Evolutionary conservation across 2,329 filamentous ascomycete genomes (phyloP), one percentile per base, ranked within the genome.

Genomic region (Aspergillus luchuensis): DNA sequence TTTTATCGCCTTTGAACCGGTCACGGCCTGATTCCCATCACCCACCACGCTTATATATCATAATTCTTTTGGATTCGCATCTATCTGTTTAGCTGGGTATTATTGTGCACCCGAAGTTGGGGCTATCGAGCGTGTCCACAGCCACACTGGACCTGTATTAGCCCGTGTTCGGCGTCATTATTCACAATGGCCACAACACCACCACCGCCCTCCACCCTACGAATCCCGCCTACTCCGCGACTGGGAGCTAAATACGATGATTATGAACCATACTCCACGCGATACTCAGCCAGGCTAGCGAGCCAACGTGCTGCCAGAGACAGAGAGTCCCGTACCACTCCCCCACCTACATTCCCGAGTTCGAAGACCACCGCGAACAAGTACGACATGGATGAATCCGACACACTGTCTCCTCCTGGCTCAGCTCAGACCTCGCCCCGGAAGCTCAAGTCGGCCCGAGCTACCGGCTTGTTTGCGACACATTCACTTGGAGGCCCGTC

Each of bases 171-270:
- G 19, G 33, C 45, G 10, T 36, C 23, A 28, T 55, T 36, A 17
- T 33, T 17, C 59, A 72, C 58, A 55, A 81, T 80, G 78, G 75
- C 78, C 56, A 75, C 78, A 39, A 81, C 79, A 67, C 79, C 79
- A 58, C 79, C 79, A n/a, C 72, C 75, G 38, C 72, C 73, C 39
- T 72, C 73, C 36, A 67, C 64, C 25, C 65, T 78, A 57, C 69
- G 75, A n/a, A 76, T 76, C 51, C 80, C 80, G 48, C 70, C 72
- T 45, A 79, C 79, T 60, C 80, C 80, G 53, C 76, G 74, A 58
- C 77, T 81, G 73, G 80, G 80, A 49, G 68, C 78, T 59, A 74
- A 72, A 59, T 79, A 81, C 66, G 77, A 81, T 64, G 63, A 70
- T 36, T 78, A 74, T 63, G 74, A 75, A 47, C 76, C 75, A 21